Base-by-base conservation (phyloP, 2,329 filamentous ascomycete species). In the Fusarium annulatum region DNA sequence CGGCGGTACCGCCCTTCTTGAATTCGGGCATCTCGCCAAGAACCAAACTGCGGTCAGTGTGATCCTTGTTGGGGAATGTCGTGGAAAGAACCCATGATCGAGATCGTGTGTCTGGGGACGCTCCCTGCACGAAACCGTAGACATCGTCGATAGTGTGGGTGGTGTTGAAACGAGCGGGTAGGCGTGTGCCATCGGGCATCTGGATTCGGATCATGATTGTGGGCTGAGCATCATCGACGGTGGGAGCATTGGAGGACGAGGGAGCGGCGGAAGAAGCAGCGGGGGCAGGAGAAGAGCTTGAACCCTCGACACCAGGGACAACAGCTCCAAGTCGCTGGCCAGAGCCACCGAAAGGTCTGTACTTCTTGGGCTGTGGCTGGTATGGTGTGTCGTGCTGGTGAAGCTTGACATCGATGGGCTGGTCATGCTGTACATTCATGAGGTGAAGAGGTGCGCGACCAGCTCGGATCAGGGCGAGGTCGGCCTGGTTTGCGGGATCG, bases 121-220 rank as follows among this genome's bases (percentile, higher is more conserved):
- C 88, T n/a, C 88, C 86, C 66, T 89, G 85, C 68, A 96, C 89
- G 77, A 96, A 96, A 14, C 86, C 85, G 81, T 96, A 96, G 14
- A 97, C 88, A 73, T 96, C 92, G 21, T 90, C 92, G 52, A 97
- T 84, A 0, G 93, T 96, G 76, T 94, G 91, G 1, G 88, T 91
- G 1, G 92, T 91, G 84, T 96, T 96, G 84, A 97, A 97, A 14
- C 93, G 89, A 33, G 92, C 93, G n/a, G 91, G 90, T 30, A 96
- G 84, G 48, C 93, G 88, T 4, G 92, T 92, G 43, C 94, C 94
- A 74, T 96, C 91, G 3, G 92, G 93, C 63, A 96, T 88, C 78
- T 94, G 92, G 64, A 97, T 91, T 76, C 94, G 92, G 45, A 97
- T 86, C 69, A 87, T 90, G 28, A 96, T 76, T 0, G 87, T 91